Evolutionary conservation across 2,329 filamentous ascomycete species (phyloP).

Genomic region (Scytalidium lignicola): DNA sequence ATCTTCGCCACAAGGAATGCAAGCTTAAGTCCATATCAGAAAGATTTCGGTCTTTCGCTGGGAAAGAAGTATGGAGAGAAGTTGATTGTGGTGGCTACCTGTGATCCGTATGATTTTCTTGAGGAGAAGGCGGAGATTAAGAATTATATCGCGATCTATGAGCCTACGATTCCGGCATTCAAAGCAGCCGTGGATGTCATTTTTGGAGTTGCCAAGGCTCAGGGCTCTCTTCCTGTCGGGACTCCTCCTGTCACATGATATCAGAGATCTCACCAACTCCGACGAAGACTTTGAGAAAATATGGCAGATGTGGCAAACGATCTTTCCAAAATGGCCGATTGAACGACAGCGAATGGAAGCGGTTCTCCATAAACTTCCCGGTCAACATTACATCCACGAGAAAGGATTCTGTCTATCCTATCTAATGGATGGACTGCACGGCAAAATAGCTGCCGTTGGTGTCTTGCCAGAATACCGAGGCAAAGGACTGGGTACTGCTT

Average conservation of each 20-base stretch:
- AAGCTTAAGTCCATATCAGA: slow-evolving; percentile 31
- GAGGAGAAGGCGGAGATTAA: slow-evolving; percentile 26
- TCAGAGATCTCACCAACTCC: slow-evolving; percentile 13
- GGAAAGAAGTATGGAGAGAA: slow-evolving; percentile 22
- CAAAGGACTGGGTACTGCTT: slow-evolving; percentile 33
- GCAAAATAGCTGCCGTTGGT: slow-evolving; percentile 31
- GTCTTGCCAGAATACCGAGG: slow-evolving; percentile 30
- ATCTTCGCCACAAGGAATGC: slow-evolving; percentile 37
- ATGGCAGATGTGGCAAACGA: slow-evolving; percentile 28
- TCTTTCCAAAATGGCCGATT: slow-evolving; percentile 32
- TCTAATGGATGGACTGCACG: slow-evolving; percentile 19
- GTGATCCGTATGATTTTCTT: slow-evolving; percentile 39
- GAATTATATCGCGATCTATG: slow-evolving; percentile 39
- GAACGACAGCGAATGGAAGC: slow-evolving; percentile 21
- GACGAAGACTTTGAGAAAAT: slow-evolving; percentile 27
- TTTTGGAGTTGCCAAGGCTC: slow-evolving; percentile 28
- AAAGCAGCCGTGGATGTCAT: slow-evolving; percentile 32
- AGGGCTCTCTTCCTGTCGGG: slow-evolving; percentile 32
- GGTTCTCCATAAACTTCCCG: slow-evolving; percentile 23
- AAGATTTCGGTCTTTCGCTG: slow-evolving; percentile 28
- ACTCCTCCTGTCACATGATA: slow-evolving; percentile 11
- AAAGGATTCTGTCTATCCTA: slow-evolving; percentile 35
- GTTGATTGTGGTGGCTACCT: slow-evolving; percentile 35
- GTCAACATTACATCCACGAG: slow-evolving; percentile 32
- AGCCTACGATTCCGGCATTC: slow-evolving; percentile 38